Evolutionary conservation across 2,329 filamentous ascomycete species (phyloP), one percentile per base, ranked within the genome.

Genomic region (Talaromyces verruculosus): DNA sequence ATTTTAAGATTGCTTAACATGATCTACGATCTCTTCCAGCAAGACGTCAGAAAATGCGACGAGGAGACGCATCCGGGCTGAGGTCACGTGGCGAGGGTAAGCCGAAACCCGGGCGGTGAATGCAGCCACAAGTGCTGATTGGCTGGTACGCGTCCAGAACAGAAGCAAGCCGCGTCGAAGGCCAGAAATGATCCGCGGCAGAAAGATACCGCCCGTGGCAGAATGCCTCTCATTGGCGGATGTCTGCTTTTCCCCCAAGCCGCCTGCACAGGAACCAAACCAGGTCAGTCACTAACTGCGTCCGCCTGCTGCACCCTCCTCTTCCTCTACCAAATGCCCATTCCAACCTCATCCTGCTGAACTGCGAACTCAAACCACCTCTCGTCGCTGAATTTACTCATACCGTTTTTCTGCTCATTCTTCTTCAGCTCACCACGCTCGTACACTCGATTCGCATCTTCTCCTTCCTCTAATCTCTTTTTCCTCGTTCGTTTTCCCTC

Each of bases 371-470:
- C 33, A 28, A 30, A 25, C 43, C 60, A 28, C 30, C 5, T 17
- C 49, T 57, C 33, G 53, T 57, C 53, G n/a, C 58, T 47, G 17
- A 35, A 33, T 58, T 57, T 60, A 17, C 65, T 62, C 47, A 13
- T 43, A 30, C n/a, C 30, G 22, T 30, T 39, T 58, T 25, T 17
- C 30, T 37, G 25, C 19, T 35, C 11, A 17, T 64, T 57, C 25
- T 33, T 47, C 35, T 30, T 22, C 39, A 39, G 19, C 49, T 58
- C 13, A 19, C 15, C 8, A 22, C 65, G 30, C 19, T 28, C 35
- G 22, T 51, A 49, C 39, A 47, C 45, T 66, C 61, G 61, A 62
- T 69, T 65, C 69, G 68, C 67, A 59, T 64, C 57, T 63, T 41
- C 61, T 41, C 35, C 30, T 30, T 25, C 59, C 37, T 67, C 66